A percentile compares a stretch with the other conserved stretches of the same genome.
Conservation (phyloP, 768 basidiomycete species). For the Kwoniella botswanensis region DNA sequence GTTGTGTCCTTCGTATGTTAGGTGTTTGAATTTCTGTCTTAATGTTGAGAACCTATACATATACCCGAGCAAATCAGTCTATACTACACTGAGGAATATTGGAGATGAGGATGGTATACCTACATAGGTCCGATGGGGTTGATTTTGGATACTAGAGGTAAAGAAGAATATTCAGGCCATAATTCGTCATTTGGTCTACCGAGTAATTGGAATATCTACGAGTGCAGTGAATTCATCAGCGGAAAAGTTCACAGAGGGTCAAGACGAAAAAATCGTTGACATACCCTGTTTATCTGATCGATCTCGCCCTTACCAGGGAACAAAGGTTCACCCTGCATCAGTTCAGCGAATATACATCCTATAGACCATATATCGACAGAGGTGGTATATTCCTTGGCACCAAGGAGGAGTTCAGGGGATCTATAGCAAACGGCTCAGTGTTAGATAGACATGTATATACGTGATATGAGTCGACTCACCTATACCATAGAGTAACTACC, state of each 20-base stretch:
- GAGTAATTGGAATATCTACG: slow-evolving; percentile 83
- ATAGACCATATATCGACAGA: slow-evolving; percentile 98
- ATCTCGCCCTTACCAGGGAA: slow-evolving; percentile 96
- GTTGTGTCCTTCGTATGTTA: slow-evolving; percentile 83
- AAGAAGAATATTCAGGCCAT: slow-evolving; percentile 81
- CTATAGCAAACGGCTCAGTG: not conserved
- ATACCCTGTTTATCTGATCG: slow-evolving; percentile 80
- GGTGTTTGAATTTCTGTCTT: slow-evolving; percentile 81
- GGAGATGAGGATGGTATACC: slow-evolving; percentile 30
- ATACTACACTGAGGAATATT: not conserved
- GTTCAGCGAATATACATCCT: slow-evolving; percentile 96
- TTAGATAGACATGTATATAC: not conserved
- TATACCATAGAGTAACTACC: slow-evolving; percentile 98
- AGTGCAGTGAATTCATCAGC: not conserved
- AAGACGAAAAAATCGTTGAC: too few species aligned
- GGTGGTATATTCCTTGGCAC: slow-evolving; percentile 90
- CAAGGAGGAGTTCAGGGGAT: slow-evolving; percentile 86
- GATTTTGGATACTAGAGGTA: slow-evolving; percentile 82
- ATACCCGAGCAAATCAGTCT: too few species aligned
- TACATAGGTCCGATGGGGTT: slow-evolving; percentile 58
- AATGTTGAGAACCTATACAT: slow-evolving; percentile 61
- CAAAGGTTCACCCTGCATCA: slow-evolving; percentile 92
- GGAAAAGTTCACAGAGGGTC: not conserved
- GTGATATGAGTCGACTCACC: slow-evolving; percentile 64
- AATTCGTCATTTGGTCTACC: slow-evolving; percentile 85